Evolutionary conservation across 805 yeast genomes (phyloP), one percentile per base, ranked within the genome.

Genomic region (Myxozyma neglecta): DNA sequence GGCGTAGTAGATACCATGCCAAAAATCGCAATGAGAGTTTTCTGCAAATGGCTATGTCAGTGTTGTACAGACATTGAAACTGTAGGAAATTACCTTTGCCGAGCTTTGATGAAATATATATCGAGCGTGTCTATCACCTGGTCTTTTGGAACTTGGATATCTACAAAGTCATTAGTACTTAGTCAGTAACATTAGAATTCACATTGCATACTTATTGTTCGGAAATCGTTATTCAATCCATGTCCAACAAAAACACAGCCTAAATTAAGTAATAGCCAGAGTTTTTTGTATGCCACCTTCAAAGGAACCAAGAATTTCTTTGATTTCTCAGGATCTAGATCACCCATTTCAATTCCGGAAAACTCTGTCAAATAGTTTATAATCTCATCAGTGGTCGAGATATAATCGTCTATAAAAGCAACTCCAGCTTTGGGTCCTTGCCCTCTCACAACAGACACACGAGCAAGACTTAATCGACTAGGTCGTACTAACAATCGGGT

Each of bases 201-300:
- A 45, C 11, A 40, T 16, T 9, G 39, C 65, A 14, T 42, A 61
- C 65, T 94, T 68, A 96, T 94, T 39, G 94, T 89, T 69, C 97
- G 80, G 79, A 94, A 94, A 76, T 94, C 99, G 68, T 90, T 91
- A 45, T 82, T 80, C 61, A 94, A 79, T 1, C 97, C 97, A 76
- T 94, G 99, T 0, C 99, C 99, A 37, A 94, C 91, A 77, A 94
- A 93, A 0, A 88, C 83, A 71, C 96, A 90, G 0, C 97, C 97
- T 59, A 91, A 71, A 70, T 93, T 94, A 62, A 94, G 77, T 53
- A 94, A 78, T 20, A 94, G 77, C 99, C 99, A 96, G 45, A 94
- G 81, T 69, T 89, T 85, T 61, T 97, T 79, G 73, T 93, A 94
- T 0, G 96, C 90, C 0, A 90, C 86, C 48, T 68, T 69, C 59